Evolutionary conservation across 768 basidiomycete species (phyloP).

Genomic region (Serpula lacrymans): DNA sequence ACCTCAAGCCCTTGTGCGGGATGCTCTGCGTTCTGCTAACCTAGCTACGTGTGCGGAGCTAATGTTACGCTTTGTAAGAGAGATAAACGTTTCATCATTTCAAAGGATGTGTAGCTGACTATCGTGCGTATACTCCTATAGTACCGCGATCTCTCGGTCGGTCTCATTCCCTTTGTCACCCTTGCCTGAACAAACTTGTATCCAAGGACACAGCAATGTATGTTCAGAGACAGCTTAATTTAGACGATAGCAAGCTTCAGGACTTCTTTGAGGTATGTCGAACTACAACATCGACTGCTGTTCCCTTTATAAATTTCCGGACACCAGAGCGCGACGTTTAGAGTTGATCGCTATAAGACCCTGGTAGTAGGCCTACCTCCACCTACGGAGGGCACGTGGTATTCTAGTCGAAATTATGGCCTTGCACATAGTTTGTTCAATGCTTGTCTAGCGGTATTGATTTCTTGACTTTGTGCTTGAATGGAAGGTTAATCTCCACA

Average conservation of each 20-base stretch:
- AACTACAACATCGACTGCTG: not conserved
- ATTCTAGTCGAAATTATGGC: slow-evolving; percentile 39
- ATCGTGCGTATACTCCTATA: slow-evolving; percentile 10
- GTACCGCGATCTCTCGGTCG: slow-evolving; percentile 41
- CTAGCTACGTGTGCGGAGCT: slow-evolving; percentile 35
- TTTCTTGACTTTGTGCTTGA: not conserved
- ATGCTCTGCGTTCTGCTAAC: slow-evolving; percentile 32
- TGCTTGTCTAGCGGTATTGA: slow-evolving; percentile 32
- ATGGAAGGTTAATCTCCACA: not conserved
- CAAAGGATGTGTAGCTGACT: slow-evolving; percentile 1
- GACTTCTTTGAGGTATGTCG: slow-evolving; percentile 43
- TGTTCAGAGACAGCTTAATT: slow-evolving; percentile 37
- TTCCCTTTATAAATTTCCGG: too few species aligned
- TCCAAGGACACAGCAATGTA: slow-evolving; percentile 42
- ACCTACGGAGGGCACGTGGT: slow-evolving; percentile 30
- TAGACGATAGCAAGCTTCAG: slow-evolving; percentile 38
- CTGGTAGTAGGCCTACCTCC: slow-evolving; percentile 44
- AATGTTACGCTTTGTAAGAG: slow-evolving; percentile 31
- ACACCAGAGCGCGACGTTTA: slow-evolving; percentile 40
- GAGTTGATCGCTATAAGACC: slow-evolving; percentile 37
- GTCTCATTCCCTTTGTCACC: not conserved
- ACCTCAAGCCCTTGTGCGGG: slow-evolving; percentile 37
- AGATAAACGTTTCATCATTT: not conserved
- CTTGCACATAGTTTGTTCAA: slow-evolving; percentile 38
- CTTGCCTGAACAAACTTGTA: not conserved